A percentile compares a stretch with the other conserved stretches of the same genome.
Conservation (phyloP, 2,329 filamentous ascomycete genomes). For the Aspergillus sp. region DNA sequence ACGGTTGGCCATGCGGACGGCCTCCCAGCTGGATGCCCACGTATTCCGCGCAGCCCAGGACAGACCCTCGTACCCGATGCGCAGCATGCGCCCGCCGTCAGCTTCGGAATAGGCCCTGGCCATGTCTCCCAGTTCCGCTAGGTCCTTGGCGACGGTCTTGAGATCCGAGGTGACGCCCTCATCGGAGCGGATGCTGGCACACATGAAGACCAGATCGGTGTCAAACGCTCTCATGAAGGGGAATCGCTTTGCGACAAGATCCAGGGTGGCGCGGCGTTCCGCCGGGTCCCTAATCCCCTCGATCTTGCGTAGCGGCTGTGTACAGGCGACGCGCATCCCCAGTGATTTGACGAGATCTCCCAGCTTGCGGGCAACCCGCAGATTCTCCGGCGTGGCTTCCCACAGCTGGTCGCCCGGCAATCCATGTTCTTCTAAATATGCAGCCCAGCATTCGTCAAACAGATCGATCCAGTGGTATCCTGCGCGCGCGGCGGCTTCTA, state of each 20-base stretch:
- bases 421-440: constrained; percentile 27
- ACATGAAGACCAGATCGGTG: constrained; percentile 35
- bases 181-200: constrained; percentile 30
- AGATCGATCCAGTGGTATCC: constrained; percentile 33
- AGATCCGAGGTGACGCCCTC: constrained; percentile 29
- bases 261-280: constrained; percentile 22
- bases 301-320: constrained; percentile 31
- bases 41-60: constrained; percentile 34
- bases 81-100: constrained; percentile 28
- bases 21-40: constrained; percentile 33
- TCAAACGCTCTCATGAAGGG: constrained; percentile 36
- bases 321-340: constrained; percentile 31
- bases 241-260: constrained; percentile 31
- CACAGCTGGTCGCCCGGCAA: constrained; percentile 24
- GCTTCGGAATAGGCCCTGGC: constrained; percentile 23
- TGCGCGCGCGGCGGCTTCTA: constrained; percentile 28
- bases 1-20: constrained; percentile 29
- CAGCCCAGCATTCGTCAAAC: constrained; percentile 36
- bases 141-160: constrained; percentile 27
- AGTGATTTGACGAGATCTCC: constrained; percentile 28
- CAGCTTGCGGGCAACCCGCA: constrained; percentile 24
- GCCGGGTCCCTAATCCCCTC: constrained; percentile 28
- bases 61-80: constrained; percentile 32
- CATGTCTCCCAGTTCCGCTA: constrained; percentile 32
- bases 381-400: constrained; percentile 26